Percentiles rank a stretch among this genome's conserved stretches.
Evolutionary conservation across 768 basidiomycete species (phyloP).

Genomic region (Gloeostereum incarnatum): DNA sequence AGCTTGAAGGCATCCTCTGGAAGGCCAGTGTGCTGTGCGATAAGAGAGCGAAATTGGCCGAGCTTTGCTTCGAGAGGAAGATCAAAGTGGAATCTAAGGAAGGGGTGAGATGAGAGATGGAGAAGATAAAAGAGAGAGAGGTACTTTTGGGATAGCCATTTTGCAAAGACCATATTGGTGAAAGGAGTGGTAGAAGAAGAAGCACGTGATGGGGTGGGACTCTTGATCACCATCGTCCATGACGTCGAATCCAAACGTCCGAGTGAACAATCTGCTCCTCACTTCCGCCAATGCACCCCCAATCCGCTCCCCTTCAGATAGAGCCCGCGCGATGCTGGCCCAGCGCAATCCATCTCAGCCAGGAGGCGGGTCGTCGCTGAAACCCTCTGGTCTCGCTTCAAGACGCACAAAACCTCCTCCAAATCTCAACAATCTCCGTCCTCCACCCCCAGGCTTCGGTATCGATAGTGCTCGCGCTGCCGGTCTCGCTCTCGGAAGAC

Average conservation of each 20-base stretch:
- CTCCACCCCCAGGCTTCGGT: slow-evolving; percentile 25
- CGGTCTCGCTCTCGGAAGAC: slow-evolving; percentile 64
- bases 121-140: slow-evolving; percentile 3
- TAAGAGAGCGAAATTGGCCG: slow-evolving; percentile 40
- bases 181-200: neutral
- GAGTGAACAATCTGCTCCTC: neutral
- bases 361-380: too few species aligned
- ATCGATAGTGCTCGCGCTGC: slow-evolving; percentile 55
- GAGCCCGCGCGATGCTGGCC: too few species aligned
- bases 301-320: too few species aligned
- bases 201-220: too few species aligned
- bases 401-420: slow-evolving; percentile 45
- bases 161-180: neutral
- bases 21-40: slow-evolving; percentile 73
- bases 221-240: too few species aligned
- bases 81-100: slow-evolving; percentile 25
- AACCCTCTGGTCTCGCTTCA: slow-evolving; percentile 27
- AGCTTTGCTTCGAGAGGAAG: slow-evolving; percentile 56
- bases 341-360: too few species aligned
- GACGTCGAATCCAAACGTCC: slow-evolving; percentile 1
- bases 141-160: neutral
- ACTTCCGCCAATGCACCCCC: too few species aligned
- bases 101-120: slow-evolving; percentile 1
- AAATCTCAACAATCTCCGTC: slow-evolving; percentile 55
- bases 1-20: slow-evolving; percentile 69